These are phyloP conservation scores for Sugiyamaella mastotermitis DNA, from an alignment of 805 yeast species.

Conservation along the genomic window DNA sequence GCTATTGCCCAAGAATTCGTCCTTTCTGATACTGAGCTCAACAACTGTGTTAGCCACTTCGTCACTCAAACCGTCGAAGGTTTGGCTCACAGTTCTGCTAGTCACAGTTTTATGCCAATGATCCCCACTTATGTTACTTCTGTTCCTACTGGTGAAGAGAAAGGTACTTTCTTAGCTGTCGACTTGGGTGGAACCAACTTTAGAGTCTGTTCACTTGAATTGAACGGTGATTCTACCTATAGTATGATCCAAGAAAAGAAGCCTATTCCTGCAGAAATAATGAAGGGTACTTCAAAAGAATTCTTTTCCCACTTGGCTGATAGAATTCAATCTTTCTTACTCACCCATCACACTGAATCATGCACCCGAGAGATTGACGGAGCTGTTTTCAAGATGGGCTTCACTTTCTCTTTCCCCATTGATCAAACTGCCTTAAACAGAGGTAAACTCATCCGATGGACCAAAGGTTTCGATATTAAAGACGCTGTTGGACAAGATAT, in stretches of 20 bases:
- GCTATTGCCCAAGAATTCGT: constrained; percentile 19
- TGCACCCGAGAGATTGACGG: constrained; percentile 17
- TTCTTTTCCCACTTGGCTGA: constrained; percentile 72
- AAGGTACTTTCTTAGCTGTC: constrained; percentile 79
- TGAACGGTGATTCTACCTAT: constrained; percentile 62
- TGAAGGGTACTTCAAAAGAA: constrained; percentile 58
- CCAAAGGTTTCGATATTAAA: constrained; percentile 84
- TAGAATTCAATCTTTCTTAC: constrained; percentile 59
- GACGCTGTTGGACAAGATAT: constrained; percentile 86
- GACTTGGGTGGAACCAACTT: constrained; percentile 96
- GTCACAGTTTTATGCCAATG: constrained; percentile 47
- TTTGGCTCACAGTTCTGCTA: constrained; percentile 17
- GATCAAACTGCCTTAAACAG: constrained; percentile 72
- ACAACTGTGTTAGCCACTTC: constrained; percentile 22
- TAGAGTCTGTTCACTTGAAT: constrained; percentile 81
- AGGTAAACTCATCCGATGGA: constrained; percentile 90
- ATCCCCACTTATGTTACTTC: constrained; percentile 86
- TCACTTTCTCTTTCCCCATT: constrained; percentile 92
- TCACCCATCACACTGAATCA: constrained; percentile 53
- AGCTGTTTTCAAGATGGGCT: constrained; percentile 64
- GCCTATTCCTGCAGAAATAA: constrained; percentile 71
- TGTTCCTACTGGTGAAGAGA: constrained; percentile 80
- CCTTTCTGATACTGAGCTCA: constrained; percentile 19
- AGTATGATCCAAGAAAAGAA: constrained; percentile 67
- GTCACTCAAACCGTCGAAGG: constrained; percentile 27